Evolutionary conservation across 2,329 filamentous ascomycete genomes (phyloP).

Genomic region (Zelopaecilomyces penicillatus): DNA sequence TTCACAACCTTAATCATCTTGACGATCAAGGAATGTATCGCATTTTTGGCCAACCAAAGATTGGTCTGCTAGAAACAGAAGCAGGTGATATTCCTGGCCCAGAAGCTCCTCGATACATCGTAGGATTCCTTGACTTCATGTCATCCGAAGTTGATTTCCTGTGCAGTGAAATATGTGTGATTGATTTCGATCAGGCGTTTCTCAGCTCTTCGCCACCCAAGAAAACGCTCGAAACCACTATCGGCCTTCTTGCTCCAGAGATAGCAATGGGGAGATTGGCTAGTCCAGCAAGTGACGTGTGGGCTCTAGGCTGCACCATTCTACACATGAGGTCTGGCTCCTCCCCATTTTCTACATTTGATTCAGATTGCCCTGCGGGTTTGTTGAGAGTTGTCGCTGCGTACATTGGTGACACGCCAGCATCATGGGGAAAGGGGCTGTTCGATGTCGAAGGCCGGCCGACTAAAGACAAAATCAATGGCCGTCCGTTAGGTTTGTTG

Average conservation of each 20-base stretch:
- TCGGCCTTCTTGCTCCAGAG: constrained; percentile 22
- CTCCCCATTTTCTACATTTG: too few species aligned
- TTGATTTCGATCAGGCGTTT: constrained; percentile 18
- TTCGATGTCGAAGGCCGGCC: too few species aligned
- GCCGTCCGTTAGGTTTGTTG: too few species aligned
- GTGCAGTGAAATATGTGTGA: constrained; percentile 13
- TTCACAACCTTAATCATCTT: constrained; percentile 14
- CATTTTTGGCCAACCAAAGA: constrained; percentile 10
- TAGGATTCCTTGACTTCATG: constrained; percentile 9
- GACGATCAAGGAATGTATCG: constrained; percentile 14
- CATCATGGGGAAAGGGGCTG: too few species aligned
- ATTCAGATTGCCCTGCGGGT: constrained; percentile 19
- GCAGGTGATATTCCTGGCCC: constrained; percentile 7
- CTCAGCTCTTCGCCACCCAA: constrained; percentile 8
- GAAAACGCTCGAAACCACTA: constrained; percentile 18
- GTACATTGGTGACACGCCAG: too few species aligned
- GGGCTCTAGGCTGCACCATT: constrained; percentile 26
- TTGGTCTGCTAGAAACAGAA: constrained; percentile 4
- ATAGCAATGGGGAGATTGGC: constrained; percentile 11
- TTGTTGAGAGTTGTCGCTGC: too few species aligned
- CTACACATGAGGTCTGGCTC: constrained; percentile 26
- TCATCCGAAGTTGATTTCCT: constrained; percentile 3
- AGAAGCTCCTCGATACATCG: constrained; percentile 17
- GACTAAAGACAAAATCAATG: too few species aligned
- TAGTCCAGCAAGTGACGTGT: constrained; percentile 19